phyloP scores from a whole-genome alignment of 2,329 filamentous ascomycete genomes.

The Microthyrium microscopicum region DNA sequence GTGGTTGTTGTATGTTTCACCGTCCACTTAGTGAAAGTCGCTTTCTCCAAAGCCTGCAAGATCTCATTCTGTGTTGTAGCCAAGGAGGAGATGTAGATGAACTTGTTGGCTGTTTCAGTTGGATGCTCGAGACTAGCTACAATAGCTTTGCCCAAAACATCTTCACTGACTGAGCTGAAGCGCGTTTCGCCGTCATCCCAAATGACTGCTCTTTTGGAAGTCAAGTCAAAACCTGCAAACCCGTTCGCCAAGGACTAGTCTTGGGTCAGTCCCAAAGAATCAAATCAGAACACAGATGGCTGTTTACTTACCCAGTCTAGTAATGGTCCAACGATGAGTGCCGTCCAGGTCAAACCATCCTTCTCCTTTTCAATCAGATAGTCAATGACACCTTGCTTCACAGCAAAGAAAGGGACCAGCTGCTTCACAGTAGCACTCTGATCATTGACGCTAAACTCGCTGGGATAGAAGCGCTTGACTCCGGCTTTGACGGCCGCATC shows the following conservation, averaged over 20 bases:
- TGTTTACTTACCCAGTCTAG: slow-evolving; percentile 5
- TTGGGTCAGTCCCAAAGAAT: background rate
- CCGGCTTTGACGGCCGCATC: slow-evolving; percentile 7
- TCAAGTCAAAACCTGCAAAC: slow-evolving; percentile 7
- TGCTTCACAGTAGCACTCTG: slow-evolving; percentile 4
- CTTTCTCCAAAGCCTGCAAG: slow-evolving; percentile 5
- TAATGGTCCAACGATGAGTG: slow-evolving; percentile 5
- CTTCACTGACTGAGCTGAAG: slow-evolving; percentile 4
- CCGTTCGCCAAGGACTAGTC: slow-evolving; percentile 6
- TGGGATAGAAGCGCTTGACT: slow-evolving; percentile 8
- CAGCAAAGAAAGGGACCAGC: slow-evolving; percentile 5
- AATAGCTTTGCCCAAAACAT: slow-evolving; percentile 4
- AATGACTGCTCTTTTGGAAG: slow-evolving; percentile 1
- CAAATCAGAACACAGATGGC: background rate
- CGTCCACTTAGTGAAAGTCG: slow-evolving; percentile 1
- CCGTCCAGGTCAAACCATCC: slow-evolving; percentile 7
- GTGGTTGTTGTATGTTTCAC: slow-evolving; percentile 5
- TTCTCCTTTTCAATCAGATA: slow-evolving; percentile 7
- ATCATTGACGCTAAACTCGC: slow-evolving; percentile 8
- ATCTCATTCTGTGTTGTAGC: slow-evolving; percentile 6
- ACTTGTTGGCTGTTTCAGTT: slow-evolving; percentile 7
- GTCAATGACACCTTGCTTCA: slow-evolving; percentile 6
- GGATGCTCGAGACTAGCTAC: slow-evolving; percentile 2
- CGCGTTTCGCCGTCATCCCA: slow-evolving; percentile 6
- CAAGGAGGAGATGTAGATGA: slow-evolving; percentile 6